These are phyloP conservation scores for Nidula niveotomentosa DNA, from an alignment of 1,284 basidiomycete species.

Conservation along the genomic window DNA sequence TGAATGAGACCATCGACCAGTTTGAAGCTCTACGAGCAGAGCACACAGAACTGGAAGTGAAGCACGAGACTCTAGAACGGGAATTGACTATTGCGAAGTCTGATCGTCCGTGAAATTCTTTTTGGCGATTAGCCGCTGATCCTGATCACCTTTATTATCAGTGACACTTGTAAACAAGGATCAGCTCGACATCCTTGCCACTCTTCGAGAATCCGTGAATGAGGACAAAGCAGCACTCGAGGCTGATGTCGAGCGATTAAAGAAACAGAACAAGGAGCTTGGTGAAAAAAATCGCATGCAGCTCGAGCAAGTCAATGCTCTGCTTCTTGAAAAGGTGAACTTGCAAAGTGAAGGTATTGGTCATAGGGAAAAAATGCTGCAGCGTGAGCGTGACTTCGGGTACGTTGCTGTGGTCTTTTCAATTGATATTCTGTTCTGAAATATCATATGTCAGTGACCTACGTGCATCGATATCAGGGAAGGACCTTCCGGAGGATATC, in stretches of 20 bases:
- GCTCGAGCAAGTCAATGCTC: slow-evolving; percentile 84
- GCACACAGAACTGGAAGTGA: slow-evolving; percentile 72
- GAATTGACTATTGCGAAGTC: slow-evolving; percentile 86
- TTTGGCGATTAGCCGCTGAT: slow-evolving; percentile 1
- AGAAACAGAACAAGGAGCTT: slow-evolving; percentile 70
- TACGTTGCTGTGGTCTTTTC: slow-evolving; percentile 28
- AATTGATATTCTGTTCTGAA: slow-evolving; percentile 2
- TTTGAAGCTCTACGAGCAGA: slow-evolving; percentile 73
- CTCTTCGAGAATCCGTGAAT: slow-evolving; percentile 85
- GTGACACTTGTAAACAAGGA: slow-evolving; percentile 86
- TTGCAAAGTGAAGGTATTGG: slow-evolving; percentile 86
- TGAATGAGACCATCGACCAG: slow-evolving; percentile 88
- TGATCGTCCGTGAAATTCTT: slow-evolving; percentile 60
- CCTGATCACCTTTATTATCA: slow-evolving; percentile 23
- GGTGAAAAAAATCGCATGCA: slow-evolving; percentile 89
- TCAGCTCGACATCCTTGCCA: slow-evolving; percentile 80
- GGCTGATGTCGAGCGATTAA: slow-evolving; percentile 62
- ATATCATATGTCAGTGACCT: slow-evolving; percentile 54
- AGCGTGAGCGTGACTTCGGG: slow-evolving; percentile 80
- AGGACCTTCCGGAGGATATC: slow-evolving; percentile 78
- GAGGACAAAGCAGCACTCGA: slow-evolving; percentile 83
- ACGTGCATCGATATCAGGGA: slow-evolving; percentile 69
- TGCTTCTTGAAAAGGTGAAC: slow-evolving; percentile 90
- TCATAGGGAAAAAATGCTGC: slow-evolving; percentile 81
- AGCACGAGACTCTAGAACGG: slow-evolving; percentile 62